Conservation (phyloP, 805 yeast species). For the Kuraishia molischiana region DNA sequence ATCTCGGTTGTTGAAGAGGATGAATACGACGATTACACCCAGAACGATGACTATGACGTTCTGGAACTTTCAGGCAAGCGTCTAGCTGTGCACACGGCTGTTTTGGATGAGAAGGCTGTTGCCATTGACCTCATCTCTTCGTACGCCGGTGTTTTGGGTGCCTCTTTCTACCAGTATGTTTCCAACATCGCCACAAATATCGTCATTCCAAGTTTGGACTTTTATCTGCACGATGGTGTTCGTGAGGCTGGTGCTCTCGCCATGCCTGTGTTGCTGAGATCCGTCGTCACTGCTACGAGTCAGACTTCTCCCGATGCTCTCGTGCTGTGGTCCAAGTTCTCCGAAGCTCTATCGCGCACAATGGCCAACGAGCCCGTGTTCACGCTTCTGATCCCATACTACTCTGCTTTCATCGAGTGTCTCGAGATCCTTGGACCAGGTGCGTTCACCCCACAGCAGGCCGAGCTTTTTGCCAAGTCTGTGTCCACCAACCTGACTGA, state of each 20-base stretch:
- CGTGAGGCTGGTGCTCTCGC: constrained; percentile 84
- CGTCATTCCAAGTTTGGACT: constrained; percentile 81
- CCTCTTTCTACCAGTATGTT: constrained; percentile 75
- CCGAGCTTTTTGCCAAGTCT: constrained; percentile 47
- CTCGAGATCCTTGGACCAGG: constrained; percentile 59
- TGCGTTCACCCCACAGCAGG: constrained; percentile 44
- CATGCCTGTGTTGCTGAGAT: constrained; percentile 64
- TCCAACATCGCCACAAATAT: constrained; percentile 68
- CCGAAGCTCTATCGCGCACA: constrained; percentile 57
- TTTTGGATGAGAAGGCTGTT: constrained; percentile 87
- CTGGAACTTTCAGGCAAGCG: constrained; percentile 85
- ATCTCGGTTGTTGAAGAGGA: constrained; percentile 83
- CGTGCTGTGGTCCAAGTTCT: constrained; percentile 62
- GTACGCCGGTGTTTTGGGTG: constrained; percentile 79
- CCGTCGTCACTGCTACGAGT: constrained; percentile 45
- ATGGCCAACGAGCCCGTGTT: constrained; percentile 73
- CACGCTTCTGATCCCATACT: constrained; percentile 72
- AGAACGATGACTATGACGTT: constrained; percentile 92
- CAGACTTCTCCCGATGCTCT: constrained; percentile 44
- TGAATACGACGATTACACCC: constrained; percentile 70
- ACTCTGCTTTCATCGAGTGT: constrained; percentile 59
- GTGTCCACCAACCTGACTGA: constrained; percentile 55
- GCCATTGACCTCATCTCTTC: constrained; percentile 84
- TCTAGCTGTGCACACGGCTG: constrained; percentile 88
- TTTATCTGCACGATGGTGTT: constrained; percentile 90